Conservation (phyloP, 2,329 filamentous ascomycete genomes). For the Byssoonygena ceratinophila region DNA sequence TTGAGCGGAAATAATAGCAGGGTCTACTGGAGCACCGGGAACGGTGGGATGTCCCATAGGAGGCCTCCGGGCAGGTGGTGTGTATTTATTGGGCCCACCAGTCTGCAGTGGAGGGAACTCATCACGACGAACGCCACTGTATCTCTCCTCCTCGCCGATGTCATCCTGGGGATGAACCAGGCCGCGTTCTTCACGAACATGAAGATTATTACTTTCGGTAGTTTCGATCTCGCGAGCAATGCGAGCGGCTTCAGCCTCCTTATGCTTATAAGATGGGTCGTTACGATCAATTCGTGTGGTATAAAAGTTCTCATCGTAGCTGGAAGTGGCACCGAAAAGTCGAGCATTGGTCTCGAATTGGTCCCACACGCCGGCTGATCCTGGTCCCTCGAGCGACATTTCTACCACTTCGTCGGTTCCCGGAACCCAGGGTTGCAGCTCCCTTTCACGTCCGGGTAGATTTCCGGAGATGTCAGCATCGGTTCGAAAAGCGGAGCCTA, state of each 20-base stretch:
- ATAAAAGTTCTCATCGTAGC: constrained; percentile 90
- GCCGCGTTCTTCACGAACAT: constrained; percentile 82
- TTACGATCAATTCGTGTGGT: constrained; percentile 80
- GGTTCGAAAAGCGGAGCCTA: constrained; percentile 70
- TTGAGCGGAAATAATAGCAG: constrained; percentile 83
- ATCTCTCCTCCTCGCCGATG: constrained; percentile 81
- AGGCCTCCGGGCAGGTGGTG: constrained; percentile 75
- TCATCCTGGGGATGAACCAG: constrained; percentile 54
- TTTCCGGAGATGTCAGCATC: constrained; percentile 78
- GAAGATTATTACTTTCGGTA: constrained; percentile 60
- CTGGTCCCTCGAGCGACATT: constrained; percentile 57
- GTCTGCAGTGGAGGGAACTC: constrained; percentile 55
- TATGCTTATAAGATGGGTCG: constrained; percentile 70
- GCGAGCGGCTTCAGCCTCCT: constrained; percentile 65
- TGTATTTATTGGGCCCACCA: constrained; percentile 63
- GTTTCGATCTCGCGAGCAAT: constrained; percentile 85
- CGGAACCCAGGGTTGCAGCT: constrained; percentile 72
- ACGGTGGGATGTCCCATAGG: constrained; percentile 64
- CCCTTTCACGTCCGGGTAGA: constrained; percentile 58
- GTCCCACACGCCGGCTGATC: constrained; percentile 59
- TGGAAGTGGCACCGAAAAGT: constrained; percentile 75
- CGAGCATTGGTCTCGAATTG: constrained; percentile 86
- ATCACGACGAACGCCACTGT: constrained; percentile 81
- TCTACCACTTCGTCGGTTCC: constrained; percentile 53
- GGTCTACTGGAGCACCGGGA: constrained; percentile 67